phyloP scores from a whole-genome alignment of 345 rosid genomes.

The Nephelium lappaceum region DNA sequence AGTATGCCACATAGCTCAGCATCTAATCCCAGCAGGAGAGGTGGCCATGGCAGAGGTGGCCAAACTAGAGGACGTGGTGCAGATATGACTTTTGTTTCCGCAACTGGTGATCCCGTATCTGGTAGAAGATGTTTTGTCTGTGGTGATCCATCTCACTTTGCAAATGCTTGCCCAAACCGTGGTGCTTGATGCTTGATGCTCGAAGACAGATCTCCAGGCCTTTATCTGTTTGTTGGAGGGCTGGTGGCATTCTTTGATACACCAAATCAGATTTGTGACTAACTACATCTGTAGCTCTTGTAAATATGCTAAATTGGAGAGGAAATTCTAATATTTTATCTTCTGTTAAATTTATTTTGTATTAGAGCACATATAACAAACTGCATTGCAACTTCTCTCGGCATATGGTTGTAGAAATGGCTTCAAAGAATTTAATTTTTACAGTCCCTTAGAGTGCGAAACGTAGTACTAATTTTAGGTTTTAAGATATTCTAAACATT shows the following conservation, averaged over 20 bases:
- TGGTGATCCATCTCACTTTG: slow-evolving; percentile 96
- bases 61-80: slow-evolving; percentile 34
- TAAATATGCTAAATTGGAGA: not conserved
- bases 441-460: too few relatives aligned
- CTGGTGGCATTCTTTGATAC: not conserved
- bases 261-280: not conserved
- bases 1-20: slow-evolving; percentile 35
- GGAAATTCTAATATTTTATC: not conserved
- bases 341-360: not conserved
- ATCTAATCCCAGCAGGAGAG: slow-evolving; percentile 42
- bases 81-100: slow-evolving; percentile 67
- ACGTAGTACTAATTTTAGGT: not conserved
- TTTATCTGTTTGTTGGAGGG: not conserved
- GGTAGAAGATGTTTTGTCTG: slow-evolving; percentile 80
- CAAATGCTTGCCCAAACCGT: slow-evolving; percentile 79
- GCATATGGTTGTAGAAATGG: not conserved
- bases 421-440: not conserved
- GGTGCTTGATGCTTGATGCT: slow-evolving; percentile 36
- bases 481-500: too few relatives aligned
- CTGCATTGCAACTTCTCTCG: not conserved
- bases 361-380: not conserved
- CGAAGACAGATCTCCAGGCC: not conserved
- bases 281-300: not conserved
- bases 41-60: slow-evolving; percentile 55
- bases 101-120: slow-evolving; percentile 82